A percentile compares a stretch with the other conserved stretches of the same genome.
Conservation (phyloP, 306 rosid genomes). For the Rosa rugosa region DNA sequence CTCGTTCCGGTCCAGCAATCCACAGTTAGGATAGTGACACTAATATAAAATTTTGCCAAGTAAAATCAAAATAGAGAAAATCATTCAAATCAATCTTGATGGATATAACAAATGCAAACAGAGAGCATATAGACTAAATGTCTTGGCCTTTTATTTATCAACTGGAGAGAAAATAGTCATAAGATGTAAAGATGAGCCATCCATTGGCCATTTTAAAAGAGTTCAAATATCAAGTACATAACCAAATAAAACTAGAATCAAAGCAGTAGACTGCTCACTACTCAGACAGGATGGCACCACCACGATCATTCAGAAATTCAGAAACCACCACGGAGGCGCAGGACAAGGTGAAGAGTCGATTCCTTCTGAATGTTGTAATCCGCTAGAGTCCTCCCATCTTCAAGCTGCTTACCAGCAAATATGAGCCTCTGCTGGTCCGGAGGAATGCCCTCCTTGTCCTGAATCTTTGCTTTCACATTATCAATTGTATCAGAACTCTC, state of each 20-base stretch:
- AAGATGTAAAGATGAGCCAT: not conserved
- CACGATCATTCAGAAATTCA: slow-evolving; percentile 5
- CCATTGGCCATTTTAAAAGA: not conserved
- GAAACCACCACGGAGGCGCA: slow-evolving; percentile 28
- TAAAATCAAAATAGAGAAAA: not conserved
- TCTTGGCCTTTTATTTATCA: not conserved
- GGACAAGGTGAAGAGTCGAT: slow-evolving; percentile 25
- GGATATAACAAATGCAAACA: not conserved
- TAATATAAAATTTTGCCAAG: not conserved
- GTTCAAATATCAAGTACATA: not conserved
- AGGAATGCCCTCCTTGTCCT: slow-evolving; percentile 34
- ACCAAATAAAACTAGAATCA: not conserved
- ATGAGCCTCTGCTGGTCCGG: slow-evolving; percentile 32
- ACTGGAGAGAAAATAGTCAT: not conserved
- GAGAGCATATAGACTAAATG: not conserved
- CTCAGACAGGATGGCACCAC: not conserved
- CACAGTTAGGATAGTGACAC: not conserved
- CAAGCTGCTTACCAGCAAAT: slow-evolving; percentile 24
- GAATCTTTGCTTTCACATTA: slow-evolving; percentile 28
- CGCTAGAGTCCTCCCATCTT: slow-evolving; percentile 22
- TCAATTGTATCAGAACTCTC: slow-evolving; percentile 25
- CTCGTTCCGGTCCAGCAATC: not conserved
- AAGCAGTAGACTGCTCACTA: not conserved
- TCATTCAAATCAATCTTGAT: no score
- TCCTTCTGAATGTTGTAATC: slow-evolving; percentile 27